Percentiles rank a stretch among this genome's conserved stretches.
These are phyloP conservation scores for Mycena rosella DNA, from an alignment of 768 basidiomycete species.

Conservation along the genomic window DNA sequence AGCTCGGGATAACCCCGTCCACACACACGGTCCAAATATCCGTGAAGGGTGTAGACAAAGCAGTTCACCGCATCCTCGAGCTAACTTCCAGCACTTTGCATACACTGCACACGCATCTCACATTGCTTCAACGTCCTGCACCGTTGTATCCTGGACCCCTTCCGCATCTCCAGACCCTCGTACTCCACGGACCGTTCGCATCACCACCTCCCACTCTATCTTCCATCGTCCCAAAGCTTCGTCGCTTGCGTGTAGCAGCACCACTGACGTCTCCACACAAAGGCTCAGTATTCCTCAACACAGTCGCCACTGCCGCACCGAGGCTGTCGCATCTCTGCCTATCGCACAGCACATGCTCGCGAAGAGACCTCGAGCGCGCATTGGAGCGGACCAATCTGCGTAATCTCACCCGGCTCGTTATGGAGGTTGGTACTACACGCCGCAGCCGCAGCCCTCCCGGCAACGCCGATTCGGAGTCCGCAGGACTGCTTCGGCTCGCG, in stretches of 20 bases:
- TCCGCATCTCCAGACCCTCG: constrained; percentile 22
- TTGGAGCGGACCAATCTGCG: constrained; percentile 30
- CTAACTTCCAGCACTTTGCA: constrained; percentile 19
- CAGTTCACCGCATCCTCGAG: constrained; percentile 22
- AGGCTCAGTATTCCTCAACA: constrained; percentile 25
- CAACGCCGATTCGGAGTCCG: constrained; percentile 11
- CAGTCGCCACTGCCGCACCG: constrained; percentile 27
- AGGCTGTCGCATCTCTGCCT: constrained; percentile 23
- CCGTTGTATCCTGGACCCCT: constrained; percentile 26
- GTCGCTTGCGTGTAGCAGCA: constrained; percentile 23
- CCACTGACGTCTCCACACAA: constrained; percentile 18
- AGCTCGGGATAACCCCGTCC: constrained; percentile 19
- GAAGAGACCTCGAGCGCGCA: constrained; percentile 27
- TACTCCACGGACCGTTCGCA: constrained; percentile 31
- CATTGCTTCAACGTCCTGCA: constrained; percentile 19
- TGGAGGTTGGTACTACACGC: constrained; percentile 23
- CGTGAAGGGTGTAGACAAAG: constrained; percentile 19
- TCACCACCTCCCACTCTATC: constrained; percentile 5
- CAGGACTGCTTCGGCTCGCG: constrained; percentile 23
- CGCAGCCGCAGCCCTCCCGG: constrained; percentile 29
- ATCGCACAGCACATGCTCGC: constrained; percentile 20
- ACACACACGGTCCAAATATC: constrained; percentile 10
- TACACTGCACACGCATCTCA: constrained; percentile 29
- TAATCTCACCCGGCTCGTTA: constrained; percentile 25
- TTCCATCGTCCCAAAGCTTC: constrained; percentile 15